Base-by-base conservation (phyloP, 768 basidiomycete genomes). In the Rubroboletus satanas region DNA sequence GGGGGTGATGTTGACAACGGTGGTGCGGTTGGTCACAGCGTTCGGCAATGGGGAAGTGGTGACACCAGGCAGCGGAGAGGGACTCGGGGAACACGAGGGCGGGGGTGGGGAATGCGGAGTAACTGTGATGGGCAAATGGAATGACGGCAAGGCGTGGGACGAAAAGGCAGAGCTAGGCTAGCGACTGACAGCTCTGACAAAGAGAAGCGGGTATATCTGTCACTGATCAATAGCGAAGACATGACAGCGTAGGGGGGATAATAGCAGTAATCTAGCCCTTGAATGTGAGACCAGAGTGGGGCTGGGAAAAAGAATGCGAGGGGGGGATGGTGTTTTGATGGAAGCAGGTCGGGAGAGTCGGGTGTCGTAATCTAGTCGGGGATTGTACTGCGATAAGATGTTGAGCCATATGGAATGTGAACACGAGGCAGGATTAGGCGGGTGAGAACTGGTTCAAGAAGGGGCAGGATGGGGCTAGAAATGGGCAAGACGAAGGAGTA, bases 301-400 rank as follows among this genome's bases (percentile, higher is more conserved):
- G 56, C 48, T 53, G 57, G 32, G 57, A 59, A 58, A 58, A 41
- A 52, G 44, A 58, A 57, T 26, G 55, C 45, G 36, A n/a, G n/a
- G 11, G 18, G 48, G 50, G 15, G 44, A 2, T 18, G 39, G 29
- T 51, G 31, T 55, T 56, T 56, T 56, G 54, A 56, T 57, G 47
- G 47, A 44, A 44, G 42, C 29, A 17, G 31, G 43, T 50, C 31
- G 43, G 43, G 9, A 28, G 32, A 15, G 49, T 54, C 53, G 54
- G 54, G 45, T 57, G 48, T 45, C 28, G 10, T 17, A 28, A 43
- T 54, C 51, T 17, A 11, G 21, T 39, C 46, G 55, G 45, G 45
- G 42, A 54, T 49, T 54, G 50, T 18, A 37, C 57, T 55, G 46
- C 46, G 33, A 59, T 60, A 58, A 52, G 54, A 21, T 11, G 35